These are phyloP conservation scores for Auricularia auricula-judae DNA, from an alignment of 768 basidiomycete species.

Conservation along the genomic window DNA sequence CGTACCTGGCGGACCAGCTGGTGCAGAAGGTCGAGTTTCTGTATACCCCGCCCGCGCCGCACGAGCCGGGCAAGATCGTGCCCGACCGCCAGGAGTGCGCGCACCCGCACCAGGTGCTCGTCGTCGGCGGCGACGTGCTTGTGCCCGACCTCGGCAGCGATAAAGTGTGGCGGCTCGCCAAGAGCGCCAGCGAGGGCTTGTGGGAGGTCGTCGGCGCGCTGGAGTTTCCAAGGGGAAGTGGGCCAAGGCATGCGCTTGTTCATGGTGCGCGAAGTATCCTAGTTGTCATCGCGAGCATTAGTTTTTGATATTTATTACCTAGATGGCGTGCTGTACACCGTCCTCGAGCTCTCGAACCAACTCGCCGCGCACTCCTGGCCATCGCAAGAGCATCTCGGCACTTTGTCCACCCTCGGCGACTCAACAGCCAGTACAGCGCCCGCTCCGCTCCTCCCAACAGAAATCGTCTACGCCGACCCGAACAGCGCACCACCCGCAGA, in stretches of 20 bases:
- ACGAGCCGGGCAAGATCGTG: slow-evolving; percentile 12
- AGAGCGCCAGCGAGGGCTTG: slow-evolving; percentile 19
- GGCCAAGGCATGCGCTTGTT: slow-evolving; percentile 60
- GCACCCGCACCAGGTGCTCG: slow-evolving; percentile 66
- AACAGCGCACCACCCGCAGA: slow-evolving; percentile 12
- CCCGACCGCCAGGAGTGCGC: slow-evolving; percentile 61
- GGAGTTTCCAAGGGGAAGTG: slow-evolving; percentile 41
- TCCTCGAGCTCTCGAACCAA: slow-evolving; percentile 54
- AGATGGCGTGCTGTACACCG: slow-evolving; percentile 56
- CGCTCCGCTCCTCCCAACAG: slow-evolving; percentile 8
- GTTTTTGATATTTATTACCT: background rate
- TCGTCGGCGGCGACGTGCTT: slow-evolving; percentile 48
- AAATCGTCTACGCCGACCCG: background rate
- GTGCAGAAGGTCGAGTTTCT: background rate
- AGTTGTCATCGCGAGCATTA: background rate
- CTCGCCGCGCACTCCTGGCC: slow-evolving; percentile 46
- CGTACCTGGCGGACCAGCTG: slow-evolving; percentile 25
- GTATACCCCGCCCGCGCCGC: slow-evolving; percentile 9
- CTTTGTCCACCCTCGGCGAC: slow-evolving; percentile 17
- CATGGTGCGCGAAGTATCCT: slow-evolving; percentile 34
- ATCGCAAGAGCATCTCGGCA: slow-evolving; percentile 22
- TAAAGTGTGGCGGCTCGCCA: slow-evolving; percentile 44
- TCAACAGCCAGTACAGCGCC: slow-evolving; percentile 34
- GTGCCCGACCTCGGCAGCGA: slow-evolving; percentile 73
- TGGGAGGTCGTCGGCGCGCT: slow-evolving; percentile 45